Conservation (phyloP, 257 asterid genomes). For the Solanum ossicruentum region DNA sequence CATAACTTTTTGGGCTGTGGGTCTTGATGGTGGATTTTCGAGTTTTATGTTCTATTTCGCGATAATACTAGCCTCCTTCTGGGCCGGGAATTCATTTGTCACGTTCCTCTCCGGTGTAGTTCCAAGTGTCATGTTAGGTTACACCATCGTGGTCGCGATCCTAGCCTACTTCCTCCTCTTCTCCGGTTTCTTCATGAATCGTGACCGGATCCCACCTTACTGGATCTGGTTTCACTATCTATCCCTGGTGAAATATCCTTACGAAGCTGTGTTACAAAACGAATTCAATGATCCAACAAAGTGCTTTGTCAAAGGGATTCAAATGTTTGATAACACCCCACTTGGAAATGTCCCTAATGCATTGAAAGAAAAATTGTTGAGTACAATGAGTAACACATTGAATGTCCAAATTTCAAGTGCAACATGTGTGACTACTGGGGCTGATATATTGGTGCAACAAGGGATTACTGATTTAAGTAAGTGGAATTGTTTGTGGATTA, state of each 20-base stretch:
- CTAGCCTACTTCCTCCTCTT: conserved; percentile 61
- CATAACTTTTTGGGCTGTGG: conserved; percentile 64
- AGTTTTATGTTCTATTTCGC: conserved; percentile 49
- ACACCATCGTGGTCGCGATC: conserved; percentile 61
- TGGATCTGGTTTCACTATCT: conserved; percentile 92
- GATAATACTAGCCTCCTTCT: conserved; percentile 51
- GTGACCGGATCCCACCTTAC: conserved; percentile 60
- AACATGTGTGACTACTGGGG: conserved; percentile 75
- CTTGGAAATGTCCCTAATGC: conserved; percentile 33
- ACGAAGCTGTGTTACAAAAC: conserved; percentile 62
- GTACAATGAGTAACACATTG: conserved; percentile 42
- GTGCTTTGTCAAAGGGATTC: conserved; percentile 55
- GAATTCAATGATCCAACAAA: conserved; percentile 51
- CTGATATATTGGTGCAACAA: conserved; percentile 57
- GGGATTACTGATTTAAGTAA: conserved; percentile 62
- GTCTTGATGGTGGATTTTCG: conserved; percentile 34
- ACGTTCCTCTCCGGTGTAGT: conserved; percentile 67
- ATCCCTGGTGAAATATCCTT: conserved; percentile 66
- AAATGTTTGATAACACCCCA: conserved; percentile 60
- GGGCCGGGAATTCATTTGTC: conserved; percentile 81
- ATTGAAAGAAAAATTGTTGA: conserved; percentile 38
- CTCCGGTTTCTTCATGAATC: conserved; percentile 72
- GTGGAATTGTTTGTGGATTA: conserved; percentile 50
- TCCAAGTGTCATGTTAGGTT: conserved; percentile 75
- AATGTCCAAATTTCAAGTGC: conserved; percentile 39